These are phyloP conservation scores for Paramecium octaurelia DNA, from an alignment of 73 alveolate species.

Conservation along the genomic window DNA sequence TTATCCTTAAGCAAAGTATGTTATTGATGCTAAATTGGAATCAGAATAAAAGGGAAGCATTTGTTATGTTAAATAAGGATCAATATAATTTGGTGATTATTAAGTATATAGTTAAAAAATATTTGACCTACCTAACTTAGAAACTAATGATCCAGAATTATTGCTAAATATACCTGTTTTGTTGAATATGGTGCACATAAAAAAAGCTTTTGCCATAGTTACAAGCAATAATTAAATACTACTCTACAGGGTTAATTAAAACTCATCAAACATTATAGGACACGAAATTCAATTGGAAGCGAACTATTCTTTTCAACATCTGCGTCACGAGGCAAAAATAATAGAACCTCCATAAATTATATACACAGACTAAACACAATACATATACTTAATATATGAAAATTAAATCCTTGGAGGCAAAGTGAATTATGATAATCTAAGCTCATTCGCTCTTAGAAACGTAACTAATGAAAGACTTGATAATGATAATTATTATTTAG, in stretches of 20 bases:
- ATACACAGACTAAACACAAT: not conserved
- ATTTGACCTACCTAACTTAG: not conserved
- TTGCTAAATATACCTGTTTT: not conserved
- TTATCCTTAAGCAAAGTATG: not conserved
- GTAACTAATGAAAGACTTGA: not conserved
- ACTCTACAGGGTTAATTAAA: not conserved
- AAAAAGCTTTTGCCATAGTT: not conserved
- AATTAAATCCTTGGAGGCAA: not conserved
- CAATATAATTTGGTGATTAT: not conserved
- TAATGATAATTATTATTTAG: not conserved
- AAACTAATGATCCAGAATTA: not conserved
- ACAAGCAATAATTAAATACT: conserved; percentile 32
- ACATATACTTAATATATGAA: not conserved
- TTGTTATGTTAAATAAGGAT: not conserved
- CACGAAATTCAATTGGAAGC: not conserved
- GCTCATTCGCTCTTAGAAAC: not conserved
- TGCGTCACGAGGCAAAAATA: not conserved
- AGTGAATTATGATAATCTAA: not conserved
- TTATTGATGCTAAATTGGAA: not conserved
- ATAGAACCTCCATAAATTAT: conserved; percentile 12
- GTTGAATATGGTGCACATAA: conserved; percentile 44
- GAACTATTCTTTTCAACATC: not conserved
- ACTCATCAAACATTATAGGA: not conserved
- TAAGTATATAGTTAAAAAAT: not conserved
- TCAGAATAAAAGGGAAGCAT: not conserved